Percentiles rank a stretch among this genome's conserved stretches.
phyloP scores from a whole-genome alignment of 148 eudicot genomes.

The Chenopodium formosanum region DNA sequence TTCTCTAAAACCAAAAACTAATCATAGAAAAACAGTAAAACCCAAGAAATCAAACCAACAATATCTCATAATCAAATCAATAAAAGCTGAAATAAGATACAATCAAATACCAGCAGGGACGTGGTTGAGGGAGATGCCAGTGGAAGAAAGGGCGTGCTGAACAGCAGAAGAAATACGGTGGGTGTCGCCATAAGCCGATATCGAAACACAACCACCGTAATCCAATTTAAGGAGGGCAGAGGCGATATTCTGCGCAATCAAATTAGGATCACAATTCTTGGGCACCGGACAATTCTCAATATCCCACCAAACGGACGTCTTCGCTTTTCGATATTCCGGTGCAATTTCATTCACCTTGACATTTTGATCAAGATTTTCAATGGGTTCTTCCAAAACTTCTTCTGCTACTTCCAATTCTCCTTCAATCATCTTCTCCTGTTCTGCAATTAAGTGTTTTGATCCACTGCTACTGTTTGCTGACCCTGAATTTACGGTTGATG shows the following conservation, averaged over 20 bases:
- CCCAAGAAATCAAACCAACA: too few species aligned
- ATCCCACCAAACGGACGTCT: slow-evolving; percentile 85
- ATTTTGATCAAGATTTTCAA: too few species aligned
- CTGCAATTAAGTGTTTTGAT: neutral
- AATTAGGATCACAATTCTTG: slow-evolving; percentile 52
- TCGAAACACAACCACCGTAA: slow-evolving; percentile 59
- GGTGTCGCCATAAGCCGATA: slow-evolving; percentile 65
- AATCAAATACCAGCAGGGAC: slow-evolving; percentile 54
- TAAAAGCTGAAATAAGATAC: too few species aligned
- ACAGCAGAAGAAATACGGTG: slow-evolving; percentile 36
- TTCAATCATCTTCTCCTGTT: too few species aligned
- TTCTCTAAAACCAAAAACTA: too few species aligned
- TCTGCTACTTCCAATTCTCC: too few species aligned
- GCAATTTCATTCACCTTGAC: too few species aligned
- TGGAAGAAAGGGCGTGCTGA: slow-evolving; percentile 60
- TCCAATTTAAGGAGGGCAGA: slow-evolving; percentile 50
- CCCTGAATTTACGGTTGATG: neutral
- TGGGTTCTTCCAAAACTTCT: too few species aligned
- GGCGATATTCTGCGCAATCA: slow-evolving; percentile 71
- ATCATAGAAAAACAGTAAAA: too few species aligned
- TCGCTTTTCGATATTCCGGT: slow-evolving; percentile 34
- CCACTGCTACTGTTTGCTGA: neutral
- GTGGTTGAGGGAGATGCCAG: slow-evolving; percentile 72
- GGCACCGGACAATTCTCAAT: slow-evolving; percentile 82
- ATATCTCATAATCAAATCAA: too few species aligned